Conservation (phyloP, 2,329 filamentous ascomycete species). For the Chaetothyriales sp. region DNA sequence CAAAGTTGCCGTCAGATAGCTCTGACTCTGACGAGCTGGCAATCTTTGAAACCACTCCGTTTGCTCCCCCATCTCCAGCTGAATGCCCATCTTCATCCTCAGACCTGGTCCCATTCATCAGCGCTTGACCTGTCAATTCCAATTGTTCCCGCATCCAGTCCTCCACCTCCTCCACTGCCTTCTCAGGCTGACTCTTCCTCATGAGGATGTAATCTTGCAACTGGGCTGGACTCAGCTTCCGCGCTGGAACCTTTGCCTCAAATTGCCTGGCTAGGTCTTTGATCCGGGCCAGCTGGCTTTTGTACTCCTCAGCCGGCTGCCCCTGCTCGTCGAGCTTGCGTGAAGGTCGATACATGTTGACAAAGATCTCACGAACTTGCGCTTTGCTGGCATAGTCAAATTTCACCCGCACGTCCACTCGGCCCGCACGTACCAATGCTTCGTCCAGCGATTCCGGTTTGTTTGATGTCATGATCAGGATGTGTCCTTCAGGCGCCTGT, state of each 20-base stretch:
- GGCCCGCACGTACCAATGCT: constrained; percentile 56
- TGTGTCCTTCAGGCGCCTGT: constrained; percentile 54
- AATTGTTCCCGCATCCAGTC: background rate
- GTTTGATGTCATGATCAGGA: constrained; percentile 78
- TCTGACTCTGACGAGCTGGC: background rate
- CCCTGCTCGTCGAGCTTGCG: background rate
- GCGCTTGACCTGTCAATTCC: background rate
- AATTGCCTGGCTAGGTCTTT: constrained; percentile 24
- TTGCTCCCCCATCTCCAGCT: background rate
- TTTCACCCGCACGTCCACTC: constrained; percentile 53
- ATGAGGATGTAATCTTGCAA: constrained; percentile 51
- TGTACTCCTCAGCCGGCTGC: background rate
- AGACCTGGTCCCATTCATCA: background rate
- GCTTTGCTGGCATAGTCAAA: constrained; percentile 29
- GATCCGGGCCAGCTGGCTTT: background rate
- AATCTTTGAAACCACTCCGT: background rate
- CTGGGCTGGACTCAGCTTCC: constrained; percentile 43
- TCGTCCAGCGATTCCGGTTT: constrained; percentile 55
- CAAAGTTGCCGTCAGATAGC: background rate
- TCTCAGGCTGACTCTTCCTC: constrained; percentile 42
- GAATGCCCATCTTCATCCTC: background rate
- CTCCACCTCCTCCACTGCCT: constrained; percentile 39
- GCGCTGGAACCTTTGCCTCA: constrained; percentile 37
- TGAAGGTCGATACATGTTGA: constrained; percentile 16
- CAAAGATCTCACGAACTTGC: constrained; percentile 18